Percentiles rank a stretch among this genome's conserved stretches.
Conservation (phyloP, 2,329 filamentous ascomycete genomes). For the Zymoseptoria ardabiliae region DNA sequence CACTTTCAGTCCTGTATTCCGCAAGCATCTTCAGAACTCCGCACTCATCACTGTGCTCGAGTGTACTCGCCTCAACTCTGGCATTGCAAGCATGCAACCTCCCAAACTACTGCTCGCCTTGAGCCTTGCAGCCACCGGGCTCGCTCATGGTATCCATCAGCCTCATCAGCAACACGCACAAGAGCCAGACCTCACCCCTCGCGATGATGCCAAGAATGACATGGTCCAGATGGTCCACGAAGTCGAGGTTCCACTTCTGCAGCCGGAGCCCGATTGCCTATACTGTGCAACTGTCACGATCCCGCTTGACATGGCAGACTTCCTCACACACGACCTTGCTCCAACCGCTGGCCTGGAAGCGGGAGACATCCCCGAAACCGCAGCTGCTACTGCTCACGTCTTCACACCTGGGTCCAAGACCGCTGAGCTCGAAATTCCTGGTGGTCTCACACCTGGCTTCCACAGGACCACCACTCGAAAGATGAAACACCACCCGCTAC, state of each 20-base stretch:
- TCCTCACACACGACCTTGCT: not conserved
- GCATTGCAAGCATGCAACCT: slow-evolving; percentile 1
- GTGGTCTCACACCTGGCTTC: not conserved
- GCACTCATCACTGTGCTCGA: not conserved
- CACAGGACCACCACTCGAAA: not conserved
- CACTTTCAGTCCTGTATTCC: not conserved
- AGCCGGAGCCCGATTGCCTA: not conserved
- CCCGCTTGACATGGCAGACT: not conserved
- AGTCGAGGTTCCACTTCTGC: not conserved
- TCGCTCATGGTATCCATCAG: not conserved
- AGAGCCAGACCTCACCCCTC: not conserved
- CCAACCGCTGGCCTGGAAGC: not conserved
- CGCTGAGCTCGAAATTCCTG: not conserved
- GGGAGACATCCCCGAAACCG: not conserved
- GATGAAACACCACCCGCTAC: not conserved
- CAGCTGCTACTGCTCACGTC: not conserved
- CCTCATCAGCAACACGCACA: not conserved
- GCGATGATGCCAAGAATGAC: not conserved
- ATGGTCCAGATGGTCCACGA: not conserved
- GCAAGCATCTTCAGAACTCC: not conserved
- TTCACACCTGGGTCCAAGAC: not conserved
- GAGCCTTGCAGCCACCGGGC: slow-evolving; percentile 1
- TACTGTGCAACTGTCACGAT: not conserved
- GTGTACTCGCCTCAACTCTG: not conserved
- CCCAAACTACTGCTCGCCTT: slow-evolving; percentile 1